Conservation (phyloP, 306 rosid species). For the Ceratonia siliqua region DNA sequence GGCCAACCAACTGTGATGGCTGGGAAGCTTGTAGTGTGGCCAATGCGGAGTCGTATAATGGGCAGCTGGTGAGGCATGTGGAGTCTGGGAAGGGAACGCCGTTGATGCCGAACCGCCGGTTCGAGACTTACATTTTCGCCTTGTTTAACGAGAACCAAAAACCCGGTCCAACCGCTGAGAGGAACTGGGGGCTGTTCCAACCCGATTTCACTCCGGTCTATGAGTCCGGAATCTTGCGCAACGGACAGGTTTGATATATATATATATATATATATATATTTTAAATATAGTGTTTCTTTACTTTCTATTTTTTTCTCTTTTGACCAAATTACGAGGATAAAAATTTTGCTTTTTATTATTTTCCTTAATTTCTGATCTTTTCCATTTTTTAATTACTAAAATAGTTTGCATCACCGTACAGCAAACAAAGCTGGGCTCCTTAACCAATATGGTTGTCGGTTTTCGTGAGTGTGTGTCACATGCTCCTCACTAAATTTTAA, state of each 20-base stretch:
- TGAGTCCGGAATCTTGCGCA: constrained; percentile 57
- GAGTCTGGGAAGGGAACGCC: constrained; percentile 71
- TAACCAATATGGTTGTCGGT: not conserved
- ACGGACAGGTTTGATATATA: constrained; percentile 41
- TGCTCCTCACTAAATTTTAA: not conserved
- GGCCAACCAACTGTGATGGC: constrained; percentile 87
- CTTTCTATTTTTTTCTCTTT: not conserved
- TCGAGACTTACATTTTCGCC: constrained; percentile 69
- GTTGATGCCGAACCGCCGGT: constrained; percentile 77
- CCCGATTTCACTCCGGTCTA: constrained; percentile 84
- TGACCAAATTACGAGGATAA: not conserved
- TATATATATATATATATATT: too few relatives aligned
- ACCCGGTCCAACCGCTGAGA: constrained; percentile 86
- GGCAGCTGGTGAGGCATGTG: constrained; percentile 55
- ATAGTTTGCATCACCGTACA: not conserved
- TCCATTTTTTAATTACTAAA: too few relatives aligned
- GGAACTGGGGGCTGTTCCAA: constrained; percentile 78
- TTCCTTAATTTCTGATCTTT: too few relatives aligned
- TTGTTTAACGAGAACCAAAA: constrained; percentile 84
- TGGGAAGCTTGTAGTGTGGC: constrained; percentile 61
- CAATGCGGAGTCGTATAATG: constrained; percentile 58
- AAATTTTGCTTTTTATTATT: not conserved
- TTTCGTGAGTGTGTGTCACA: not conserved
- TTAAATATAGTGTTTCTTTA: not conserved
- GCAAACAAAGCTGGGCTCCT: not conserved